Evolutionary conservation across 495 filamentous ascomycete genomes (phyloP), one percentile per base, ranked within the genome.

Genomic region (Talaromyces adpressus): DNA sequence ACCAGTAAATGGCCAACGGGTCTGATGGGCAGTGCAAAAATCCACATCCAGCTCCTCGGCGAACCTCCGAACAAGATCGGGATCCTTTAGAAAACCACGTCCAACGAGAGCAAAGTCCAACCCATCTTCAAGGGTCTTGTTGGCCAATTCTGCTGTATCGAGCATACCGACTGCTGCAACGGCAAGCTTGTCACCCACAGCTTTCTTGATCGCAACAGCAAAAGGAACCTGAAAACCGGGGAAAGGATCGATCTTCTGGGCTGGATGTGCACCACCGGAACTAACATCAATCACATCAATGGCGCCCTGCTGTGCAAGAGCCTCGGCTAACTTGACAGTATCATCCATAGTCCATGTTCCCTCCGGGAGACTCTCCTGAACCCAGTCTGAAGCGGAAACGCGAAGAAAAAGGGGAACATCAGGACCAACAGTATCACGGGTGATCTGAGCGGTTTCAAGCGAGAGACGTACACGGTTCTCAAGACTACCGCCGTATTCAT

Each of bases 141-240:
- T 79, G 4, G 88, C 88, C 64, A 83, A 73, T 36, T 75, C 68
- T 0, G 79, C 89, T 12, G 73, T 81, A 27, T 79, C 82, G 67
- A 91, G 89, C 57, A 73, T 77, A 1, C 89, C 87, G 5, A 91
- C 89, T 4, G 82, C 72, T 8, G 80, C 79, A 45, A 91, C 85
- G 3, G 77, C 62, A 61, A 85, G 59, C 67, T 79, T 83, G 64
- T 86, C 81, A 2, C 85, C 86, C 20, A 90, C 76, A 7, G 82
- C 85, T 68, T 85, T 77, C 76, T 86, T 84, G 27, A 16, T 77
- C 6, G 75, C 80, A 16, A 81, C 73, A 1, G 89, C 81, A 62
- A 87, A 86, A n/a, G 78, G 81, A 6, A 80, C 84, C 74, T 92
- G 89, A 76, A 89, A 91, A 0, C 76, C 86, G 9, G 83, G 82